Conservation (phyloP, 2,329 filamentous ascomycete species). For the Aspergillus sp. region DNA sequence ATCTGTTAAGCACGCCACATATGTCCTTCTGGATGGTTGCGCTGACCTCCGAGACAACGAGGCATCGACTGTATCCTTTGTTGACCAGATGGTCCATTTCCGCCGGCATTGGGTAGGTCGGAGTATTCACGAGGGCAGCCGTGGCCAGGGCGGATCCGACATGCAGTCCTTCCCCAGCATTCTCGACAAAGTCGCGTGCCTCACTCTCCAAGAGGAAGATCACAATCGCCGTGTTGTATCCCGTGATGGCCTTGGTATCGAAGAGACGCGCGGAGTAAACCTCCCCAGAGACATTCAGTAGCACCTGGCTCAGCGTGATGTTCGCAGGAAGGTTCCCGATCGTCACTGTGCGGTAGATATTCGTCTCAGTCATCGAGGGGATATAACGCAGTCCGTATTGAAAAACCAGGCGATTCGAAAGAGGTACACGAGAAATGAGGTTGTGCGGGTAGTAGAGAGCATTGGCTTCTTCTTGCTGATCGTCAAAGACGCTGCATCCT, state of each 20-base stretch:
- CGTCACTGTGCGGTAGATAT: conserved; percentile 24
- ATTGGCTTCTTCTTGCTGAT: conserved; percentile 13
- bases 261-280: conserved; percentile 24
- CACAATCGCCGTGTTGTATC: conserved; percentile 24
- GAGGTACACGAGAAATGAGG: conserved; percentile 2
- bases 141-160: conserved; percentile 9
- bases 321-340: conserved; percentile 20
- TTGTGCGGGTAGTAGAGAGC: conserved; percentile 9
- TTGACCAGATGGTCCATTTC: conserved; percentile 16
- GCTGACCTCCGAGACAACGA: conserved; percentile 13
- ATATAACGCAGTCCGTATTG: conserved; percentile 28
- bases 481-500: conserved; percentile 16
- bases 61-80: conserved; percentile 19
- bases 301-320: conserved; percentile 17
- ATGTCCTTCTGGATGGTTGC: conserved; percentile 7
- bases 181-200: conserved; percentile 16
- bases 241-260: conserved; percentile 22
- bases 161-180: conserved; percentile 12
- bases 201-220: conserved; percentile 22
- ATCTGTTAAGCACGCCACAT: conserved; percentile 5
- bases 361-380: conserved; percentile 13
- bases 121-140: conserved; percentile 19
- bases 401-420: conserved; percentile 18
- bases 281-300: conserved; percentile 18
- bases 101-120: conserved; percentile 24